phyloP scores from a whole-genome alignment of 257 asterid genomes.

The Jaltomata sinuosa region DNA sequence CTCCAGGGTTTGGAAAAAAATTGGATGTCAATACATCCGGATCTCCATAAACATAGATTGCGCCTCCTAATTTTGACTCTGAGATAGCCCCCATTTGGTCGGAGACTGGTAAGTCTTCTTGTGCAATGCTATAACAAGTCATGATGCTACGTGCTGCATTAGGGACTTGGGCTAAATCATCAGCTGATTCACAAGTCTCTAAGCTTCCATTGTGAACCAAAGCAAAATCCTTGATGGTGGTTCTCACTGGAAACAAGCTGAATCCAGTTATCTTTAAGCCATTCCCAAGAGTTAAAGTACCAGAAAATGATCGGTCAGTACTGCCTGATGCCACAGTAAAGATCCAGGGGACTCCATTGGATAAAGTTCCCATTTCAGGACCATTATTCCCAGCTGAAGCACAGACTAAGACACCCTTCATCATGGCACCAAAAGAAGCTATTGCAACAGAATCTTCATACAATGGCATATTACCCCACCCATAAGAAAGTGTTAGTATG shows the following conservation, averaged over 20 bases:
- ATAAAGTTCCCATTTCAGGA: neutral
- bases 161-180: neutral
- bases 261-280: conserved; percentile 24
- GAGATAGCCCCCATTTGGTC: neutral
- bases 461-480: neutral
- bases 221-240: neutral
- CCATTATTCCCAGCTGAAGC: conserved; percentile 27
- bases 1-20: neutral
- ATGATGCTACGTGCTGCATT: neutral
- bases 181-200: neutral
- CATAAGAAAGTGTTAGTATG: conserved; percentile 9
- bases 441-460: conserved; percentile 20
- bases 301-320: conserved; percentile 23
- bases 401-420: conserved; percentile 26
- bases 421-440: conserved; percentile 34
- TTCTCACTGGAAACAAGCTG: conserved; percentile 19
- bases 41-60: neutral
- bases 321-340: conserved; percentile 25
- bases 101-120: neutral
- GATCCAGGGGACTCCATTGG: conserved; percentile 25
- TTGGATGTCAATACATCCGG: neutral
- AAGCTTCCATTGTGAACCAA: neutral
- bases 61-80: neutral
- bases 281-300: conserved; percentile 24
- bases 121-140: neutral